Evolutionary conservation across 2,329 filamentous ascomycete genomes (phyloP).

Genomic region (Aspergillus fischeri): DNA sequence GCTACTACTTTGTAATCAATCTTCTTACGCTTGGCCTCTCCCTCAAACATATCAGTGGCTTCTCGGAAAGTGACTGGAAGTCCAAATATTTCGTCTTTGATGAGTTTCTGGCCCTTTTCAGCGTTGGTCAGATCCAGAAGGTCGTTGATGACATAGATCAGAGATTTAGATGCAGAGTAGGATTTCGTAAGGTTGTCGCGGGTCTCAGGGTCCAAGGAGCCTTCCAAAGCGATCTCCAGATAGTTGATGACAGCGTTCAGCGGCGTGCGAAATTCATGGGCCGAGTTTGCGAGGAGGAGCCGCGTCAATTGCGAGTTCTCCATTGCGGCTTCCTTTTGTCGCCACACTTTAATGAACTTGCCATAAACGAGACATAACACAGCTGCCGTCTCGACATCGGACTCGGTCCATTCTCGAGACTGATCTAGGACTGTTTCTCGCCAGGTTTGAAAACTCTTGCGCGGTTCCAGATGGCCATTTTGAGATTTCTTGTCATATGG

Average conservation of each 20-base stretch:
- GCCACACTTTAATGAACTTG: slow-evolving; percentile 88
- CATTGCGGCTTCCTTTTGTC: slow-evolving; percentile 79
- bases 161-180: slow-evolving; percentile 84
- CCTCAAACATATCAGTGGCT: slow-evolving; percentile 68
- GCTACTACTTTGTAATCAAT: slow-evolving; percentile 66
- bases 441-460: slow-evolving; percentile 79
- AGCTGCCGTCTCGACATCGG: slow-evolving; percentile 83
- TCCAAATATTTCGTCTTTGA: slow-evolving; percentile 78
- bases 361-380: slow-evolving; percentile 85
- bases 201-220: slow-evolving; percentile 72
- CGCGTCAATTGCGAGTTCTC: slow-evolving; percentile 77
- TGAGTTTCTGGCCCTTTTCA: slow-evolving; percentile 72
- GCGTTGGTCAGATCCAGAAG: slow-evolving; percentile 83
- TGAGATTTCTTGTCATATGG: slow-evolving; percentile 62
- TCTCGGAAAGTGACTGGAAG: slow-evolving; percentile 66
- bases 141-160: slow-evolving; percentile 94
- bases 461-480: slow-evolving; percentile 68
- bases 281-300: slow-evolving; percentile 78
- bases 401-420: slow-evolving; percentile 82
- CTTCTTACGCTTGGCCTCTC: slow-evolving; percentile 71
- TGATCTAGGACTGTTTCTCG: slow-evolving; percentile 75
- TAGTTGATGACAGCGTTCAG: slow-evolving; percentile 95
- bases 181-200: slow-evolving; percentile 79
- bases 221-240: slow-evolving; percentile 84
- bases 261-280: slow-evolving; percentile 85